Percentiles rank a stretch among this genome's conserved stretches.
phyloP scores from a whole-genome alignment of 352 stramenopile genomes.

The Phytophthora crassamura region DNA sequence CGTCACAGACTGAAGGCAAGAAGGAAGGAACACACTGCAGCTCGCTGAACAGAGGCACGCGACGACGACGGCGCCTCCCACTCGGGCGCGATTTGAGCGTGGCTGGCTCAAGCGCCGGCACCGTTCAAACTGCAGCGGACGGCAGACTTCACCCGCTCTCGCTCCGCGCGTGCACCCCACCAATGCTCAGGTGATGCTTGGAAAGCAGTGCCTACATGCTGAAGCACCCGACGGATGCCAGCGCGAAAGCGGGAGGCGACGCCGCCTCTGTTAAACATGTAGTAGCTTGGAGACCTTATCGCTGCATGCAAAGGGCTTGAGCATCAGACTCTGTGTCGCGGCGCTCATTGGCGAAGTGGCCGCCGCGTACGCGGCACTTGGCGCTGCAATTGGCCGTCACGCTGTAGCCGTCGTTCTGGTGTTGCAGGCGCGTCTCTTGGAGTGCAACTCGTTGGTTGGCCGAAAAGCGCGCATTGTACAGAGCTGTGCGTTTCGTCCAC shows the following conservation, averaged over 20 bases:
- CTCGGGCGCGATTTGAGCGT: constrained; percentile 27
- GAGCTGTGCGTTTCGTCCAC: constrained; percentile 26
- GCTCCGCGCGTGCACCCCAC: constrained; percentile 9
- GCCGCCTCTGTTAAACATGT: no score
- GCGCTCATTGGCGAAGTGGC: constrained; percentile 16
- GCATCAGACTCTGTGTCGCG: background rate
- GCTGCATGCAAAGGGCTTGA: background rate
- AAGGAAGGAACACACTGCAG: background rate
- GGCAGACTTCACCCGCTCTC: constrained; percentile 1
- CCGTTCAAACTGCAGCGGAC: background rate
- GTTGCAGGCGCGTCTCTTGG: constrained; percentile 30
- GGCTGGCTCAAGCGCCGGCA: constrained; percentile 7
- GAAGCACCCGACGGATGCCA: background rate
- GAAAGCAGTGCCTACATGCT: background rate
- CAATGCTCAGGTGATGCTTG: constrained; percentile 6
- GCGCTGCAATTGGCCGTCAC: constrained; percentile 21
- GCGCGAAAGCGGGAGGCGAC: background rate
- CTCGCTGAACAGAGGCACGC: constrained; percentile 15
- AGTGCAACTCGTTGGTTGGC: no score
- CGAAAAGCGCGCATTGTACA: no score
- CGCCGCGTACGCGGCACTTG: constrained; percentile 18
- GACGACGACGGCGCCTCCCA: constrained; percentile 4
- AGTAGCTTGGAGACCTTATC: no score
- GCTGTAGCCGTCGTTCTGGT: constrained; percentile 14
- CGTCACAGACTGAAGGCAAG: constrained; percentile 9